Conservation (phyloP, 2,329 filamentous ascomycete species). For the Ophiocordyceps australis region DNA sequence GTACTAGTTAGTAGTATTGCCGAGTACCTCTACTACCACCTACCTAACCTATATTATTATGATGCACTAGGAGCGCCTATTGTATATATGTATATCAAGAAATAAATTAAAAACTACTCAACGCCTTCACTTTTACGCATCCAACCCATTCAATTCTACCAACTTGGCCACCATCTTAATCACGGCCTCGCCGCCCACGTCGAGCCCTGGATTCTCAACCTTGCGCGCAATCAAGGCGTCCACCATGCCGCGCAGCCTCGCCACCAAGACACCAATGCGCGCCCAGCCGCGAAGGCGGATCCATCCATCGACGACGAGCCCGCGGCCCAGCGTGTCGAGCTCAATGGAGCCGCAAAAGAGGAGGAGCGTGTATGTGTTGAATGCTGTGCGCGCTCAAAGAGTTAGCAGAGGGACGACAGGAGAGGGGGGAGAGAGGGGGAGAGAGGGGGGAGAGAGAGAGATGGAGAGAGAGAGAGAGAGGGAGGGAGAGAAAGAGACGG, state of each 20-base stretch:
- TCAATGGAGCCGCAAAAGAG: conserved; percentile 75
- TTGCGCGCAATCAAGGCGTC: conserved; percentile 69
- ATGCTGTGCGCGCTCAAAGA: conserved; percentile 29
- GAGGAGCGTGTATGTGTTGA: conserved; percentile 76
- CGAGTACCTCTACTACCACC: too few relatives aligned
- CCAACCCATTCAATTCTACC: conserved; percentile 79
- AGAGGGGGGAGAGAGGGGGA: too few relatives aligned
- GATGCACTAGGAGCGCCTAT: too few relatives aligned
- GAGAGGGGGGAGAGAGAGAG: neutral
- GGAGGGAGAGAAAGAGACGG: conserved; percentile 1
- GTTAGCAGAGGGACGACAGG: neutral
- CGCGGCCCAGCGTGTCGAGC: conserved; percentile 74
- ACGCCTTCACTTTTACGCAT: conserved; percentile 24
- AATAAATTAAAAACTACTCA: too few relatives aligned
- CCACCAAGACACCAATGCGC: conserved; percentile 77
- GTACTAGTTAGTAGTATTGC: too few relatives aligned
- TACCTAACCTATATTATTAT: too few relatives aligned
- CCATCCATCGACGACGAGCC: conserved; percentile 86
- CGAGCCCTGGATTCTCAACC: conserved; percentile 54
- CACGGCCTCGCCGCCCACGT: conserved; percentile 43
- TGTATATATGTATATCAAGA: too few relatives aligned
- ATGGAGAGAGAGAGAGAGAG: too few relatives aligned
- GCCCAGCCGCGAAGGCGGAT: conserved; percentile 77
- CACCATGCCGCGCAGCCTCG: conserved; percentile 66
- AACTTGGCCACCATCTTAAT: conserved; percentile 62